Conservation (phyloP, 768 basidiomycete species). For the Podaxis sp. region DNA sequence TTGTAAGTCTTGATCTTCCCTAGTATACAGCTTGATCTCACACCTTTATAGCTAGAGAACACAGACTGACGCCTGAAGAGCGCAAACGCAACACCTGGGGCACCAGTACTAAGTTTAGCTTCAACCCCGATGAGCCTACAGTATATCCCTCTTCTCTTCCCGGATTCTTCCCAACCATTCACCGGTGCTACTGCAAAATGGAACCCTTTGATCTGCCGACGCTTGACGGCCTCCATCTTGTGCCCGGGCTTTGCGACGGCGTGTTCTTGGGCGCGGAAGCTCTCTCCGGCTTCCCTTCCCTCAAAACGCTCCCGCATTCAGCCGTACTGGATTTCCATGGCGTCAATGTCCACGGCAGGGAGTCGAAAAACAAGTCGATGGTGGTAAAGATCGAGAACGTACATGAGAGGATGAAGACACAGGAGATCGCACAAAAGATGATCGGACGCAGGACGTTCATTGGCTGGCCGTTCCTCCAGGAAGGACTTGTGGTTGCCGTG, state of each 20-base stretch:
- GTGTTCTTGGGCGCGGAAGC: slow-evolving; percentile 83
- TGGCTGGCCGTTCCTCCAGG: slow-evolving; percentile 95
- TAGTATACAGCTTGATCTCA: neutral
- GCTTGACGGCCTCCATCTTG: slow-evolving; percentile 78
- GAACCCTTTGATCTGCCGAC: slow-evolving; percentile 88
- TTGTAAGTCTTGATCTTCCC: slow-evolving; percentile 43
- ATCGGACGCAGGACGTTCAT: slow-evolving; percentile 77
- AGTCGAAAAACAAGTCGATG: slow-evolving; percentile 93
- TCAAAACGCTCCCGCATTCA: slow-evolving; percentile 83
- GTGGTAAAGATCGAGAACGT: slow-evolving; percentile 80
- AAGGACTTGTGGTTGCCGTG: slow-evolving; percentile 83
- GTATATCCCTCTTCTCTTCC: slow-evolving; percentile 90
- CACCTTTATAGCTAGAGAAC: slow-evolving; percentile 62
- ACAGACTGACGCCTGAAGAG: slow-evolving; percentile 77
- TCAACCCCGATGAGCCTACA: slow-evolving; percentile 59
- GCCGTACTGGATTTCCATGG: slow-evolving; percentile 79
- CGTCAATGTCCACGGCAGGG: slow-evolving; percentile 91
- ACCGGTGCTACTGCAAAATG: slow-evolving; percentile 77
- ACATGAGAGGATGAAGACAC: slow-evolving; percentile 63
- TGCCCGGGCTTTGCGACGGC: slow-evolving; percentile 86
- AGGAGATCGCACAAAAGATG: slow-evolving; percentile 73
- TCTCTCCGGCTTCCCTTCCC: slow-evolving; percentile 94
- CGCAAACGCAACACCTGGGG: slow-evolving; percentile 73
- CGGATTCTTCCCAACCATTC: slow-evolving; percentile 90
- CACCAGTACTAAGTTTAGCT: slow-evolving; percentile 77